phyloP scores from a whole-genome alignment of 1,139 yeast genomes.

The Williopsis jadinii region DNA sequence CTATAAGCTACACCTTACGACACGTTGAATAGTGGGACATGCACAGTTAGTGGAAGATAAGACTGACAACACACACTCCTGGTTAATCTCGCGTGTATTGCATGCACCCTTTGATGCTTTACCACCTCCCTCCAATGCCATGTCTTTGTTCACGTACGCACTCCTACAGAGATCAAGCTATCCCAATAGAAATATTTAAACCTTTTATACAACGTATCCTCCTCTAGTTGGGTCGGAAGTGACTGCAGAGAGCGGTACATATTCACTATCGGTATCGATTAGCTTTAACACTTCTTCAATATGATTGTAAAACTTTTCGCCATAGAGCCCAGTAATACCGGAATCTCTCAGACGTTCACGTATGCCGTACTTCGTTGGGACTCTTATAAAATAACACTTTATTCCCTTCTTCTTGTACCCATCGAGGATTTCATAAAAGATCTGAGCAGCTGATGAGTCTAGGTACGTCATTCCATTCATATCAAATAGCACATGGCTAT shows the following conservation, averaged over 20 bases:
- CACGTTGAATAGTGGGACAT: too few relatives aligned
- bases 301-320: slow-evolving; percentile 16
- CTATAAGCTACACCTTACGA: too few relatives aligned
- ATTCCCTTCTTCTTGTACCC: slow-evolving; percentile 52
- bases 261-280: slow-evolving; percentile 9
- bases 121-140: too few relatives aligned
- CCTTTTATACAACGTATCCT: too few relatives aligned
- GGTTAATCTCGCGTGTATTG: too few relatives aligned
- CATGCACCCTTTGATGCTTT: too few relatives aligned
- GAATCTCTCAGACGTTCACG: slow-evolving; percentile 29
- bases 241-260: neutral
- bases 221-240: too few relatives aligned
- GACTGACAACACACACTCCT: too few relatives aligned
- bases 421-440: slow-evolving; percentile 51
- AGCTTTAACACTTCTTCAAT: slow-evolving; percentile 23
- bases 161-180: too few relatives aligned
- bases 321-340: slow-evolving; percentile 23
- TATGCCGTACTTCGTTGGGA: slow-evolving; percentile 37
- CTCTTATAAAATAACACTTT: slow-evolving; percentile 58
- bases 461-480: slow-evolving; percentile 79
- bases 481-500: slow-evolving; percentile 70
- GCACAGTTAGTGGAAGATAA: too few relatives aligned
- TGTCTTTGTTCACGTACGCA: too few relatives aligned
- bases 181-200: too few relatives aligned
- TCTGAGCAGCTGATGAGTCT: slow-evolving; percentile 85